Evolutionary conservation across 306 rosid species (phyloP), one percentile per base, ranked within the genome.

Genomic region (Biancaea sappan): DNA sequence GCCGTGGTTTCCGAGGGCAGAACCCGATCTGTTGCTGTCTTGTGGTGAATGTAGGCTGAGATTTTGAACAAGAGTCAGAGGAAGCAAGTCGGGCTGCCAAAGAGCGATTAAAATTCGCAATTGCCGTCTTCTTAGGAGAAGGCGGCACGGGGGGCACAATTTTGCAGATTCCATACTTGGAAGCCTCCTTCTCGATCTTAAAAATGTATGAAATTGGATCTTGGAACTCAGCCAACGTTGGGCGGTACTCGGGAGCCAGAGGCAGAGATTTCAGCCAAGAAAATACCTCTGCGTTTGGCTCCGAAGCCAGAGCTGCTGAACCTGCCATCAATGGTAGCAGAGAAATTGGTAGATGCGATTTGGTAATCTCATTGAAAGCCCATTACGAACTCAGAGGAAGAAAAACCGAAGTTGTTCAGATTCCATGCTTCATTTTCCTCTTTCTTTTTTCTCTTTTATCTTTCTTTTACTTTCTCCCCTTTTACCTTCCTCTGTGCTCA

Each of bases 11-110:
- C 31, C 93, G 63, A n/a, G 96, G 96, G 80, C 90, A 90, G 51
- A 90, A 90, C 69, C 96, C 93, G 91, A 90, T 90, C 93, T 90
- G 93, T 66, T 90, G 96, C 78, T 88, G 93, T 35, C 93, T 86
- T 26, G 93, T 90, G 3, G 93, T 88, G 93, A 90, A 90, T 80
- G 88, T 81, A 61, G 96, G 91, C 77, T 71, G 80, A 31, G 85
- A 58, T 62, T 85, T 85, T 2, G 81, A 64, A 54, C 43, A 35
- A 63, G 31, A 41, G 71, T 52, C 78, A 6, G 77, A 63, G 25
- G 38, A 71, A 38, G 84, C 81, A 29, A 60, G 76, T 6, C 91
- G 84, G 11, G 90, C 85, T 0, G 75, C 73, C 6, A 88, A 84
- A 0, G 91, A 86, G 76, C 70, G 79, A 80, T 85, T 84, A 3